Base-by-base conservation (phyloP, 768 basidiomycete genomes). In the Mycena belliarum region DNA sequence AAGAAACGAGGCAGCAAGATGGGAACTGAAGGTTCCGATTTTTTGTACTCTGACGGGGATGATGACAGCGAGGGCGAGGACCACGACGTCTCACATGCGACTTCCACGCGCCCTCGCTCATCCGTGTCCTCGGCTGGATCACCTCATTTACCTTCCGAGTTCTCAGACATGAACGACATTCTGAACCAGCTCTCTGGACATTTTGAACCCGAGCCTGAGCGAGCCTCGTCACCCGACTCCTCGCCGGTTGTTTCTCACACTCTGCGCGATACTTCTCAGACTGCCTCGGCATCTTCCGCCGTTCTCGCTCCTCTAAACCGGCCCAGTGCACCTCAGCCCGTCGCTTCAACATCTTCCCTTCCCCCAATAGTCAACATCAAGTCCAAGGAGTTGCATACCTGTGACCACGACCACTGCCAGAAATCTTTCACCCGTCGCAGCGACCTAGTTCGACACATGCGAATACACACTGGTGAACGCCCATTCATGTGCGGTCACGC, bases 391-490 rank as follows among this genome's bases (percentile, higher is more conserved):
- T 38, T 52, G 28, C 90, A 91, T 67, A 78, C 78, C 20, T 93
- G 91, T 66, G 87, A 86, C 59, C 79, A 85, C 55, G 82, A 86
- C 41, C 81, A 85, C 37, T 95, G 93, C 66, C 79, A 80, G 65
- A 95, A 94, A 76, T 78, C 85, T 11, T 95, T 95, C 68, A 88
- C 87, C 26, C 83, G 93, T 23, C 82, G 87, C 57, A 94, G 92
- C 67, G 93, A 95, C 68, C 79, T 95, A 43, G 81, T 85, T 40
- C 84, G 93, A 25, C 93, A 95, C 69, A 89, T 85, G 79, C 84
- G 91, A 42, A 94, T 94, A 76, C 93, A 95, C 66, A 94, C 93
- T 0, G 93, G 93, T 18, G 93, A 95, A 70, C 81, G 93, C 49
- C 93, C 93, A 3, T 94, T 90, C 70, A 76, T 86, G 14, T 95